A percentile compares a stretch with the other conserved stretches of the same genome.
phyloP scores from a whole-genome alignment of 352 stramenopile genomes.

The Albugo laibachii region DNA sequence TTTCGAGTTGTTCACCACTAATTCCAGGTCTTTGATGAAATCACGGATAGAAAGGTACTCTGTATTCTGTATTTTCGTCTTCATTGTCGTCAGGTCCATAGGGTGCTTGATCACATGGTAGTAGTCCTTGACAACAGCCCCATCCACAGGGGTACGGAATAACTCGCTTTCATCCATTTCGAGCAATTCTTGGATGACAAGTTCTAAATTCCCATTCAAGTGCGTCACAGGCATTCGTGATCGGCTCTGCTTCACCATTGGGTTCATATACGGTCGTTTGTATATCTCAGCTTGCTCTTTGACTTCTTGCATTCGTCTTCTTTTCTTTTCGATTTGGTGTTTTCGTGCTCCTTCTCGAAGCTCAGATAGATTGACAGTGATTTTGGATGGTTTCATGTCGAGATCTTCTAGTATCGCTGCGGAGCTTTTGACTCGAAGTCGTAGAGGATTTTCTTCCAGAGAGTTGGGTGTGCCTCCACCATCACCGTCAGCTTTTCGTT shows the following conservation, averaged over 20 bases:
- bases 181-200: constrained; percentile 41
- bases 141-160: constrained; percentile 49
- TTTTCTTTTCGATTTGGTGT: constrained; percentile 62
- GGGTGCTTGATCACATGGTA: constrained; percentile 74
- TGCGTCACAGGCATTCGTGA: constrained; percentile 57
- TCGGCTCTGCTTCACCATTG: constrained; percentile 46
- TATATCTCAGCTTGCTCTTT: constrained; percentile 62
- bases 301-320: constrained; percentile 48
- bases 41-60: constrained; percentile 69
- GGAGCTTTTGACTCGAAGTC: constrained; percentile 40
- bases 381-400: constrained; percentile 16
- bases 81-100: constrained; percentile 57
- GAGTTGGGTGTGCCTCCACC: constrained; percentile 9
- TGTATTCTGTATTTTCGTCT: constrained; percentile 34
- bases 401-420: constrained; percentile 10
- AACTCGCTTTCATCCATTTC: constrained; percentile 64
- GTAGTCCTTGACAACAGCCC: constrained; percentile 39
- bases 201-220: constrained; percentile 37
- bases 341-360: constrained; percentile 52
- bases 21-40: constrained; percentile 71
- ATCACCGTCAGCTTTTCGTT: neutral
- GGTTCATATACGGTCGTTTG: constrained; percentile 58
- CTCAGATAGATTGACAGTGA: constrained; percentile 57
- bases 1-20: constrained; percentile 75
- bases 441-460: constrained; percentile 5